Evolutionary conservation across 208 protist species (phyloP).

Genomic region (Crithidia bombi): DNA sequence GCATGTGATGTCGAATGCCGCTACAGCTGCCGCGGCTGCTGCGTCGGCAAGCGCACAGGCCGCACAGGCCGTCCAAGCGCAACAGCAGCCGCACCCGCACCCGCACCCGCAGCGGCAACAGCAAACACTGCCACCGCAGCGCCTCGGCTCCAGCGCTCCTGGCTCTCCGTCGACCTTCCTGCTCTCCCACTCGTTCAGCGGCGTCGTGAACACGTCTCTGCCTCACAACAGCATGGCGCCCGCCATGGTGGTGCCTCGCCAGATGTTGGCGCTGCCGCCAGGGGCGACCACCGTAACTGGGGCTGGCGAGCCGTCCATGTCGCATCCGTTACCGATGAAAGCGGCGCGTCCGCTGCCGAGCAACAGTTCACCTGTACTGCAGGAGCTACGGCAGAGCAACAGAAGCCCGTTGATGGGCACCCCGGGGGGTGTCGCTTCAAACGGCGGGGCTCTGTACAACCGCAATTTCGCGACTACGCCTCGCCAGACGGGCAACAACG

Average conservation of each 20-base stretch:
- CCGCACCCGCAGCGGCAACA: conserved; percentile 1
- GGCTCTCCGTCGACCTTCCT: conserved; percentile 14
- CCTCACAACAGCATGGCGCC: not conserved
- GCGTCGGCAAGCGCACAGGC: not conserved
- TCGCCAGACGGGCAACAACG: not conserved
- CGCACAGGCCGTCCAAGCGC: not conserved
- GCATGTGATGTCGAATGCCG: conserved; percentile 27
- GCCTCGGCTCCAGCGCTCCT: conserved; percentile 1
- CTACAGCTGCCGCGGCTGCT: not conserved
- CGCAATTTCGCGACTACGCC: conserved; percentile 11
- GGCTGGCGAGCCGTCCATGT: conserved; percentile 2
- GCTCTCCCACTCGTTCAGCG: conserved; percentile 6
- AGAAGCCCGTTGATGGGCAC: conserved; percentile 8
- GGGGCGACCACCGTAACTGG: not conserved
- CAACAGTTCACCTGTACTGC: conserved; percentile 1
- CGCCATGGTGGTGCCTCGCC: not conserved
- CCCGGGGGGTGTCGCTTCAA: not conserved
- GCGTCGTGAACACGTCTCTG: conserved; percentile 3
- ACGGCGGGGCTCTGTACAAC: conserved; percentile 12
- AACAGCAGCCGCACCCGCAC: not conserved
- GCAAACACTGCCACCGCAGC: not conserved
- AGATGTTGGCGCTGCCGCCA: not conserved
- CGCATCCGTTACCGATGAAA: conserved; percentile 1
- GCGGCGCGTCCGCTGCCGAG: not conserved
- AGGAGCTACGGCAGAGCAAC: conserved; percentile 12